Base-by-base conservation (phyloP, 352 stramenopile species). In the Pythium sp. region DNA sequence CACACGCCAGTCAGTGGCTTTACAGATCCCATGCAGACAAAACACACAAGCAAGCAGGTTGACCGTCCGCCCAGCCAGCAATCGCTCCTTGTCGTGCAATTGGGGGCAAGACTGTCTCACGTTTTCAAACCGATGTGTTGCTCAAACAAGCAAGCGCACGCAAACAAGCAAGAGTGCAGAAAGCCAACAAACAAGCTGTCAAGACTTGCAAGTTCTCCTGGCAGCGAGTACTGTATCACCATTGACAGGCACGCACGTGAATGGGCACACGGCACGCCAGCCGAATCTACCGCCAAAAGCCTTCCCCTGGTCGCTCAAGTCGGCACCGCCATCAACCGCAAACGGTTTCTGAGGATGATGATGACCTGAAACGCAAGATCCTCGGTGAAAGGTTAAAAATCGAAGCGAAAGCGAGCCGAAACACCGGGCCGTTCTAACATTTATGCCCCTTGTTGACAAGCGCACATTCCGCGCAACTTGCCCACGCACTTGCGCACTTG, bases 281-380 rank as follows among this genome's bases (percentile, higher is more conserved):
- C 22, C 41, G 41, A 51, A 7, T 49, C 43, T 24, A 11, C 43
- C 18, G 43, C 43, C 18, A 51, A n/a, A 6, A n/a, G 18, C 5
- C 43, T 24, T 47, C 41, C 15, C 43, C 18, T 51, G 6, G 43
- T 51, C 43, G 43, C 43, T 51, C 43, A 51, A 51, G 43, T 51
- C 43, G 43, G 43, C 43, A 24, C 43, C 18, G 43, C 18, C 2
- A n/a, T n/a, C 43, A 51, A 51, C 18, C 43, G 43, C 43, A 9
- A 51, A 9, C 15, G 43, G 43, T 51, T 24, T 5, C 18, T 51
- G 18, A 51, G 43, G 43, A 51, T 51, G 18, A 51, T 51, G 43
- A 51, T 51, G 43, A 24, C 18, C 43, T 51, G 43, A 51, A 51
- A 51, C 43, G 43, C 43, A 51, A 51, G 43, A 51, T 51, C 43